Evolutionary conservation across 2,329 filamentous ascomycete species (phyloP), one percentile per base, ranked within the genome.

Genomic region (Claviceps sorghi): DNA sequence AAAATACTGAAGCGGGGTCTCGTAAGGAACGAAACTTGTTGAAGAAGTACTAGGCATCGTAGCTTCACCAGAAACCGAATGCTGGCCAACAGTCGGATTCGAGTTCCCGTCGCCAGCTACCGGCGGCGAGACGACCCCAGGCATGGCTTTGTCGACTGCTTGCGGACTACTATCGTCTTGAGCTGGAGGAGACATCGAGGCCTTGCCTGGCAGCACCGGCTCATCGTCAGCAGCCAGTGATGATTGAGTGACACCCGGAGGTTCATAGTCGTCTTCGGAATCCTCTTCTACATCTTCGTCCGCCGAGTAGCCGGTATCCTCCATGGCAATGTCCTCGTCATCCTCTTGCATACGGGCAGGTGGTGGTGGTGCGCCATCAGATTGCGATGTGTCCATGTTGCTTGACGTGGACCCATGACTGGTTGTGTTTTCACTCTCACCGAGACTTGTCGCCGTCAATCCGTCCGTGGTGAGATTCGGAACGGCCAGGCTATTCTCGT

Each of bases 1-100:
- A 67, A 97, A 96, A 59, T 79, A 78, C 59, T 79, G 81, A 55
- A 98, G 74, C 34, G 89, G 86, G 63, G 88, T 95, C 63, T 86
- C 76, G 68, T 98, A 98, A 2, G 88, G 82, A 36, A 66, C 52
- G 53, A 68, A 70, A 32, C 58, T 55, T 19, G 61, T 58, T 38
- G 43, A 56, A 11, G 51, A 22, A 34, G 41, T 42, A 19, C 55
- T 40, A 29, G 55, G 58, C 54, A 53, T 63, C 60, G 54, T 57
- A 64, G 30, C 56, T 54, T 54, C 48, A 43, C n/a, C 44, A 48
- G 3, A 46, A 17, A 32, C 36, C 29, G 29, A 21, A 13, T 9
- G n/a, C 40, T 6, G 11, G 11, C 17, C 9, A 2, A 38, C 15
- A 8, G 17, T n/a, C 15, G 17, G 7, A n/a, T n/a, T 38, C 6